A percentile compares a stretch with the other conserved stretches of the same genome.
Evolutionary conservation across 78 protist genomes (phyloP).

Genomic region (Dictyostelium firmibasis): DNA sequence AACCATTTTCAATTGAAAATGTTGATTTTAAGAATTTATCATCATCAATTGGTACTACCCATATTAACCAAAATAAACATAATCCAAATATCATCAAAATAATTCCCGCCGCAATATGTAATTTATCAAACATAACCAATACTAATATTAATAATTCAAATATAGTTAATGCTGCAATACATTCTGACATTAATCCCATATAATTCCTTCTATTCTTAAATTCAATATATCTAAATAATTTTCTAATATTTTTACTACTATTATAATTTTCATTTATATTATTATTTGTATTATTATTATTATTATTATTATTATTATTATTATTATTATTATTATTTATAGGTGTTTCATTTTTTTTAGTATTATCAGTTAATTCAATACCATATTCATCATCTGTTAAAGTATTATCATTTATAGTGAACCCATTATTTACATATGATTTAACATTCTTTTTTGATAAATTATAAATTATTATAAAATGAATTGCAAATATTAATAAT

Average conservation of each 20-base stretch:
- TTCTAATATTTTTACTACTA: neutral
- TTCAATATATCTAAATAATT: neutral
- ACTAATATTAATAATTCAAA: constrained; percentile 14
- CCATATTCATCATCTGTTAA: neutral
- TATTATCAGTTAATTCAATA: neutral
- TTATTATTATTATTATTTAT: too few species aligned
- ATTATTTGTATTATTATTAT: too few species aligned
- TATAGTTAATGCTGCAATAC: neutral
- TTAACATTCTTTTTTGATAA: neutral
- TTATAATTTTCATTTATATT: neutral
- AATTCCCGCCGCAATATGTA: constrained; percentile 50
- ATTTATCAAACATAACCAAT: constrained; percentile 54
- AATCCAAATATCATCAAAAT: constrained; percentile 19
- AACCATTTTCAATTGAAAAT: neutral
- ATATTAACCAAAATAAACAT: neutral
- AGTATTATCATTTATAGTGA: neutral
- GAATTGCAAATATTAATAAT: neutral
- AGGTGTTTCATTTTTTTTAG: neutral
- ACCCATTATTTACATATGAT: neutral
- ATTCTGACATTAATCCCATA: neutral
- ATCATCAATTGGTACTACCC: neutral
- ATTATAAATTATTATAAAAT: neutral
- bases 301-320: too few species aligned
- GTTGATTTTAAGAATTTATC: neutral
- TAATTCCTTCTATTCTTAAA: neutral